Conservation (phyloP, 148 eudicot species). For the Rhododendron mucronatum region DNA sequence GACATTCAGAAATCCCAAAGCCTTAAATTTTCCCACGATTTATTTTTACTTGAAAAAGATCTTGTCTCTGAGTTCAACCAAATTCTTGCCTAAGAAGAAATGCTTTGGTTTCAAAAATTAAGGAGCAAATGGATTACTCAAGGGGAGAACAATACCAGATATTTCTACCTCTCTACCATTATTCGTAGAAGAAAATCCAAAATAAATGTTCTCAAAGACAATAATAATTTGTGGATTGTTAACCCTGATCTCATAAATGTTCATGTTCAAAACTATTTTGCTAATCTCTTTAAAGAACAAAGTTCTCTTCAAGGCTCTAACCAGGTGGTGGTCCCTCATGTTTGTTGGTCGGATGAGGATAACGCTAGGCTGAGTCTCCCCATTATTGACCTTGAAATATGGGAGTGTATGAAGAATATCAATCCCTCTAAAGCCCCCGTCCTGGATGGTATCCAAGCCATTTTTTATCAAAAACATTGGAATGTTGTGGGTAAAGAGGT, state of each 20-base stretch:
- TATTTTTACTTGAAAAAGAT: fast-evolving
- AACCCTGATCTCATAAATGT: fast-evolving
- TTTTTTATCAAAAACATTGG: not conserved
- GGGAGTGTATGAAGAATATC: not conserved
- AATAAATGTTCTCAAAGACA: not conserved
- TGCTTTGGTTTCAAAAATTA: not conserved
- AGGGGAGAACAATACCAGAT: not conserved
- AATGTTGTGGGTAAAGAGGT: not conserved
- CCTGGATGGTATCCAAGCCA: not conserved
- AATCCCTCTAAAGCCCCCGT: not conserved
- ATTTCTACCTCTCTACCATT: not conserved
- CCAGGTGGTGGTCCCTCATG: too few relatives aligned
- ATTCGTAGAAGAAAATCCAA: not conserved
- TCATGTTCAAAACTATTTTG: not conserved
- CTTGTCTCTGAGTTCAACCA: not conserved
- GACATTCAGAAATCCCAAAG: not conserved
- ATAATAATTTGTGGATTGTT: fast-evolving
- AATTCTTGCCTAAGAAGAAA: not conserved
- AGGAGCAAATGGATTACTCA: not conserved
- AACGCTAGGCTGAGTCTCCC: not conserved
- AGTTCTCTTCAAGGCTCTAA: too few relatives aligned
- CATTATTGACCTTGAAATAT: fast-evolving
- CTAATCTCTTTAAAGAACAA: not conserved
- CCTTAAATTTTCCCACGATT: not conserved
- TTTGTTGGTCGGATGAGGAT: not conserved